Percentiles rank a stretch among this genome's conserved stretches.
Evolutionary conservation across 768 basidiomycete species (phyloP).

Genomic region (Tremella fuciformis): DNA sequence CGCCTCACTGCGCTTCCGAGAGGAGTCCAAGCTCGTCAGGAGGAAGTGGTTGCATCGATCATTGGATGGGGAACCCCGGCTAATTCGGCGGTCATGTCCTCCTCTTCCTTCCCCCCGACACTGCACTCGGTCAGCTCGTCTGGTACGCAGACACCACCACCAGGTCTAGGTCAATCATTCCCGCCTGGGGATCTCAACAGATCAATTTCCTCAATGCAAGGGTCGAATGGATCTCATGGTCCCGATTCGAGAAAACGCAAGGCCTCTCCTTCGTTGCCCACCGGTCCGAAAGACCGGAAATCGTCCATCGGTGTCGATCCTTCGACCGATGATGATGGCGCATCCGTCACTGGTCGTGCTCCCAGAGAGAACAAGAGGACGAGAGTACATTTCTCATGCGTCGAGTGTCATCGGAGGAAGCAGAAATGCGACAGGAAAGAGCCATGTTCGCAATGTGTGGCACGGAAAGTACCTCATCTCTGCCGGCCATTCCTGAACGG

Average conservation of each 20-base stretch:
- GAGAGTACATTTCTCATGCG: slow-evolving; percentile 49
- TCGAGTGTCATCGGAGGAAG: slow-evolving; percentile 46
- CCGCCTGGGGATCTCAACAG: background rate
- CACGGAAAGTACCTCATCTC: slow-evolving; percentile 51
- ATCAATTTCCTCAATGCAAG: background rate
- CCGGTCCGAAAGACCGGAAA: slow-evolving; percentile 19
- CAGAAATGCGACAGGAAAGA: slow-evolving; percentile 50
- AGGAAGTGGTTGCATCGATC: no score
- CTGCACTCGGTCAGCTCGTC: no score
- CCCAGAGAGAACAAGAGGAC: slow-evolving; percentile 38
- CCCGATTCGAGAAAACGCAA: slow-evolving; percentile 31
- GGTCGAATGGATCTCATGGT: background rate
- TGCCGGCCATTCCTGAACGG: slow-evolving; percentile 52
- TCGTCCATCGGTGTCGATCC: slow-evolving; percentile 25
- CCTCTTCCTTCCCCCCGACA: no score
- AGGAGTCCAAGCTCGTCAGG: no score
- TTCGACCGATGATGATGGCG: slow-evolving; percentile 37
- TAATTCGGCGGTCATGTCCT: no score
- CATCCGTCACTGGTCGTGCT: slow-evolving; percentile 19
- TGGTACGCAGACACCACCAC: background rate
- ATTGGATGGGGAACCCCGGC: no score
- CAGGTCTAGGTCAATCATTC: background rate
- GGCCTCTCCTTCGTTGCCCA: slow-evolving; percentile 12
- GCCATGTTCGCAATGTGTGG: slow-evolving; percentile 51
- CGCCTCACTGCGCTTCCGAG: no score